These are phyloP conservation scores for Citrus cavaleriei DNA, from an alignment of 345 rosid species.

Conservation along the genomic window DNA sequence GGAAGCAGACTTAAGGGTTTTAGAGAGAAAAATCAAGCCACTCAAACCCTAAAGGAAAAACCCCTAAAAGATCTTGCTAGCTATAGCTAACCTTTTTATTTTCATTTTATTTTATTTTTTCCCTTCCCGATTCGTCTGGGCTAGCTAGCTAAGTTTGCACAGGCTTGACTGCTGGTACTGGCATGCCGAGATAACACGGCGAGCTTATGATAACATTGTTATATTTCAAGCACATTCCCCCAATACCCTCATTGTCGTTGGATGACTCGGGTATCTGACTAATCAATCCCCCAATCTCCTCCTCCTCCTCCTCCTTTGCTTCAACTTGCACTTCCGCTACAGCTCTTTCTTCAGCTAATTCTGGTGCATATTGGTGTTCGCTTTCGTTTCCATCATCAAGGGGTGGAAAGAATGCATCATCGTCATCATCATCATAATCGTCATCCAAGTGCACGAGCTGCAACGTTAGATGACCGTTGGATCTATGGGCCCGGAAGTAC, in stretches of 20 bases:
- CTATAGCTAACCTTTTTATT: not conserved
- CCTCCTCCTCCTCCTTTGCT: not conserved
- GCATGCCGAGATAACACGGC: conserved; percentile 29
- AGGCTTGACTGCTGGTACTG: conserved; percentile 36
- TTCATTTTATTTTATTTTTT: not conserved
- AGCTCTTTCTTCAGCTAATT: not conserved
- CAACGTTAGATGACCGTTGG: conserved; percentile 68
- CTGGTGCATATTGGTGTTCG: not conserved
- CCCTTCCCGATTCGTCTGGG: no score
- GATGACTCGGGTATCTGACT: not conserved
- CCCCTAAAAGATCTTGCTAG: not conserved
- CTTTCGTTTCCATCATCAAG: not conserved
- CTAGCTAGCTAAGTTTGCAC: conserved; percentile 23
- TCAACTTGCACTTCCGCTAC: not conserved
- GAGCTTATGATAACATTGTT: conserved; percentile 18
- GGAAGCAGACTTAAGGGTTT: not conserved
- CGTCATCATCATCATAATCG: not conserved
- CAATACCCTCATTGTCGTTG: not conserved
- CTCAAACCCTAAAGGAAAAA: not conserved
- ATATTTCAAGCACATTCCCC: conserved; percentile 26
- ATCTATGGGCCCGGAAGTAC: conserved; percentile 59
- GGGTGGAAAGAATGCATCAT: not conserved
- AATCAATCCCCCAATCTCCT: not conserved
- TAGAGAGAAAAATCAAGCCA: not conserved
- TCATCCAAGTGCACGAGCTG: conserved; percentile 51